Evolutionary conservation across 352 stramenopile genomes (phyloP), one percentile per base, ranked within the genome.

Genomic region (Globisporangium sylvaticum): DNA sequence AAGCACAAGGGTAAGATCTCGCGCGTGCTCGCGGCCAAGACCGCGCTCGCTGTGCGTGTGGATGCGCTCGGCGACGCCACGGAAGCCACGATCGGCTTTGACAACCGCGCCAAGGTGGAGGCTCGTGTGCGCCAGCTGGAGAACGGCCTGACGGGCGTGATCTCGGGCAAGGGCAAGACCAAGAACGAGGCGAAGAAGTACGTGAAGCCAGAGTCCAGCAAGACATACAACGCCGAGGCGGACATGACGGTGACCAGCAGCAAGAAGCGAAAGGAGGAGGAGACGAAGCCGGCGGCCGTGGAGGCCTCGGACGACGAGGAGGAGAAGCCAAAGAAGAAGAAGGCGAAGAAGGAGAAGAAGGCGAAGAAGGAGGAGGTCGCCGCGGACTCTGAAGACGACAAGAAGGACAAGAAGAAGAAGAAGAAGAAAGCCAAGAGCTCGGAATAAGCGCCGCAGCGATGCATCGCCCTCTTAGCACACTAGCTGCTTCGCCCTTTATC

Each of bases 1-100:
- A 99, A 99, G 88, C 93, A 99, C 84, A 99, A 99, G 88, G 98
- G 98, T 69, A 99, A 99, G 79, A 99, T 99, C 67, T 98, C 87
- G 68, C 94, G 98, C 67, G 96, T 99, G 24, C 81, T 99, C 57
- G 98, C 98, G 15, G 97, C 97, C 62, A 99, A 99, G 89, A 98
- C 95, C 31, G 81, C 98, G 25, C 81, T 99, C 20, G 97, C 97
- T n/a, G 98, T 98, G 54, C 94, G 98, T 71, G 97, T 99, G n/a
- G 98, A 99, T 83, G 97, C 98, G 8, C 81, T 99, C 7, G 97
- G 94, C 46, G 98, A 99, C 70, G 91, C 97, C 29, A 97, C 93
- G 1, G 87, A 97, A 58, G 92, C 95, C 39, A 98, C 87, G 18
- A 98, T 99, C 68, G 97, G 96, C 66, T 98, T 97, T 50, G 96